Conservation (phyloP, 2,329 filamentous ascomycete genomes). For the Colletotrichum higginsianum region DNA sequence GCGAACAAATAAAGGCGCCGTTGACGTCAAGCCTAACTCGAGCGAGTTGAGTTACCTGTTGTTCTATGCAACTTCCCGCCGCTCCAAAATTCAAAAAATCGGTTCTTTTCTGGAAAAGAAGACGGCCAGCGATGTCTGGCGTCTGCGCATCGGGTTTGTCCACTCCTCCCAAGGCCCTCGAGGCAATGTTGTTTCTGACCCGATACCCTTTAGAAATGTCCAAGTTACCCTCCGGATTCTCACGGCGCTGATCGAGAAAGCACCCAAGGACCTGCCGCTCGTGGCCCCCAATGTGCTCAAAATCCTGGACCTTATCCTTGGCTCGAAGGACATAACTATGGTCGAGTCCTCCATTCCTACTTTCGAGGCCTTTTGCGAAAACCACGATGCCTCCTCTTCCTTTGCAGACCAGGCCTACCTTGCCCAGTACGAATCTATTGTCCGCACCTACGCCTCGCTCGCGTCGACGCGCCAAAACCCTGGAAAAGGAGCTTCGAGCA, state of each 20-base stretch:
- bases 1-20: slow-evolving; percentile 88
- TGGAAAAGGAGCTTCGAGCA: slow-evolving; percentile 71
- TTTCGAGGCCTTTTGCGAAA: slow-evolving; percentile 89
- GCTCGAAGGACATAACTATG: slow-evolving; percentile 91
- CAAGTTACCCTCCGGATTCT: slow-evolving; percentile 96
- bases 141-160: slow-evolving; percentile 84
- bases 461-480: slow-evolving; percentile 75
- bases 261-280: slow-evolving; percentile 89
- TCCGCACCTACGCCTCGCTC: slow-evolving; percentile 84
- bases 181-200: slow-evolving; percentile 17
- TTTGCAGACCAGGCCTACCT: slow-evolving; percentile 89
- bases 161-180: slow-evolving; percentile 7
- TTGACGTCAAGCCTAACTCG: slow-evolving; percentile 95
- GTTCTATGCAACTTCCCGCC: slow-evolving; percentile 95
- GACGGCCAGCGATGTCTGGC: slow-evolving; percentile 92
- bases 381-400: slow-evolving; percentile 89
- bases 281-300: slow-evolving; percentile 89
- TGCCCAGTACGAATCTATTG: slow-evolving; percentile 84
- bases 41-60: slow-evolving; percentile 97
- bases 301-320: slow-evolving; percentile 86
- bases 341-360: slow-evolving; percentile 90
- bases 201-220: slow-evolving; percentile 75
- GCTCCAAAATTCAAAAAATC: slow-evolving; percentile 97
- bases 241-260: slow-evolving; percentile 91
- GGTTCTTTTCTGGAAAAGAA: slow-evolving; percentile 95